Percentiles rank a stretch among this genome's conserved stretches.
These are phyloP conservation scores for Populus hybrid DNA, from an alignment of 441 rosid species.

Conservation along the genomic window DNA sequence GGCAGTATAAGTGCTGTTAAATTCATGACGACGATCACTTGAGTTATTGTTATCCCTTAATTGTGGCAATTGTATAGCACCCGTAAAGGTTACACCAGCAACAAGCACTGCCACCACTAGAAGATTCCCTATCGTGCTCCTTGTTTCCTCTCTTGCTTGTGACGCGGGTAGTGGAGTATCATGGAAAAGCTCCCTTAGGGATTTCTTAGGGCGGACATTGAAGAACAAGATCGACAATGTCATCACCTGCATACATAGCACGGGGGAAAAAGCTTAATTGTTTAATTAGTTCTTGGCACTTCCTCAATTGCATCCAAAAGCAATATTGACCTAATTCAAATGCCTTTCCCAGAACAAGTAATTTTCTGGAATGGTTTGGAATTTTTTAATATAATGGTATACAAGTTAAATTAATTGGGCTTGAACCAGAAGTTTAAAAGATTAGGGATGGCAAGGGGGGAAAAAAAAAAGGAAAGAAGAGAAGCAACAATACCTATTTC, in stretches of 20 bases:
- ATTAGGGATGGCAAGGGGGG: neutral
- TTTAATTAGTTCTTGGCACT: too few relatives aligned
- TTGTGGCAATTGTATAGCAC: neutral
- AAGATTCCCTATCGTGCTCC: neutral
- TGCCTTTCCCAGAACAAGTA: neutral
- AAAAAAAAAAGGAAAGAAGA: neutral
- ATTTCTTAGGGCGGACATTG: neutral
- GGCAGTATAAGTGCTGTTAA: neutral
- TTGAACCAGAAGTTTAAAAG: neutral
- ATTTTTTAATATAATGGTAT: too few relatives aligned
- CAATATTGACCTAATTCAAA: neutral
- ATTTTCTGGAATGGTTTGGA: neutral
- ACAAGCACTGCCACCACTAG: constrained; percentile 10
- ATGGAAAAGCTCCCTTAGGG: accelerated
- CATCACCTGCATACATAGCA: neutral
- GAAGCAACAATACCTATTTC: neutral
- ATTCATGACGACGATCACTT: neutral
- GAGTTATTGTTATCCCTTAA: neutral
- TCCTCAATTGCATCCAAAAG: neutral
- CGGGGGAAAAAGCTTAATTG: neutral
- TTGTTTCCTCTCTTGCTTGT: neutral
- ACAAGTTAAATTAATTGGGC: neutral
- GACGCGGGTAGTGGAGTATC: accelerated
- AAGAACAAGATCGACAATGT: neutral
- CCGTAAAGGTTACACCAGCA: constrained; percentile 11